These are phyloP conservation scores for Penicillium aurantiogriseum DNA, from an alignment of 2,329 filamentous ascomycete genomes.

Conservation along the genomic window DNA sequence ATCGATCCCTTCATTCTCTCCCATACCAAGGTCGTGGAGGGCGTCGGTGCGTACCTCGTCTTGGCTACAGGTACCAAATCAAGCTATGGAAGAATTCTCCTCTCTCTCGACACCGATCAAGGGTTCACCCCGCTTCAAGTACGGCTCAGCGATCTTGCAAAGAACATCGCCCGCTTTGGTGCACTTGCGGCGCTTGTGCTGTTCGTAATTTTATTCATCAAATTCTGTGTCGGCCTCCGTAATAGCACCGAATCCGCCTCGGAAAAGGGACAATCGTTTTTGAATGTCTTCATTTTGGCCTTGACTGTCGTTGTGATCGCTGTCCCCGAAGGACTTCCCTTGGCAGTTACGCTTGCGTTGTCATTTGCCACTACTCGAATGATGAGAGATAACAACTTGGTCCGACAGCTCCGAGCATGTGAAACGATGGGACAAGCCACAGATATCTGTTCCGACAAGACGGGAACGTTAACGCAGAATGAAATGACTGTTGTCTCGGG, in stretches of 20 bases:
- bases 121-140: constrained; percentile 73
- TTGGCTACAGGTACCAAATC: constrained; percentile 70
- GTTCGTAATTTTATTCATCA: constrained; percentile 80
- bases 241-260: constrained; percentile 61
- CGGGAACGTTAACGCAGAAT: constrained; percentile 69
- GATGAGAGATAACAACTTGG: constrained; percentile 71
- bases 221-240: constrained; percentile 71
- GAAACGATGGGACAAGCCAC: constrained; percentile 78
- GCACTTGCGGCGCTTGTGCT: constrained; percentile 64
- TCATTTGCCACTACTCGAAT: constrained; percentile 73
- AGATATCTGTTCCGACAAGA: constrained; percentile 76
- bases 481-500: constrained; percentile 74
- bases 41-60: constrained; percentile 69
- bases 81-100: constrained; percentile 68
- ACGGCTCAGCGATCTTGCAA: constrained; percentile 69
- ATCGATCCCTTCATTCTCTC: constrained; percentile 73
- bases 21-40: constrained; percentile 71
- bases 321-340: constrained; percentile 70
- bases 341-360: constrained; percentile 70
- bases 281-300: constrained; percentile 70
- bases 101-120: constrained; percentile 67
- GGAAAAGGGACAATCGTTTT: constrained; percentile 55
- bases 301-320: constrained; percentile 72
- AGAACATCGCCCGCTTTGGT: constrained; percentile 71
- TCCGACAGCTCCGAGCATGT: constrained; percentile 70